Percentiles rank a stretch among this genome's conserved stretches.
Conservation (phyloP, 257 asterid genomes). For the Solanum ahanhuiri region DNA sequence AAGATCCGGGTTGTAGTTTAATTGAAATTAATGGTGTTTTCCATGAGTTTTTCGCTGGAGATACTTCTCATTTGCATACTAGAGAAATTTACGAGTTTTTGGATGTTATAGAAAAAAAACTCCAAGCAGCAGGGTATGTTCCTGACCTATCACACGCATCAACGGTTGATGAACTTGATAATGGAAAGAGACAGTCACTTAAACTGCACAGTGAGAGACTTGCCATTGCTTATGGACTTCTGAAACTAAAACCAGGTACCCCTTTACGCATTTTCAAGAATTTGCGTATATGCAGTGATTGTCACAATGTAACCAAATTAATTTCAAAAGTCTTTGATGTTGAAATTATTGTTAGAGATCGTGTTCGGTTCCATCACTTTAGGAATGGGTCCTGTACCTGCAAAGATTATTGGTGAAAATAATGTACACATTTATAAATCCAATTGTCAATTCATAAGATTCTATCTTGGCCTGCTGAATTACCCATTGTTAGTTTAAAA, state of each 20-base stretch:
- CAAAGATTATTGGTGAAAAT: slow-evolving; percentile 47
- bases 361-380: slow-evolving; percentile 63
- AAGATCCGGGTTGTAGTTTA: slow-evolving; percentile 70
- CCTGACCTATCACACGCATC: slow-evolving; percentile 42
- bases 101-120: slow-evolving; percentile 36
- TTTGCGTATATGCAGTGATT: slow-evolving; percentile 51
- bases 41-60: slow-evolving; percentile 76
- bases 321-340: slow-evolving; percentile 31
- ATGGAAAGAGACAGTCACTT: slow-evolving; percentile 35
- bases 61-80: slow-evolving; percentile 46
- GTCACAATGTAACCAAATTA: slow-evolving; percentile 46
- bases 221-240: slow-evolving; percentile 55
- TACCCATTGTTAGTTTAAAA: neutral
- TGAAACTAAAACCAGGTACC: slow-evolving; percentile 37
- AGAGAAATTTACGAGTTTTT: slow-evolving; percentile 35
- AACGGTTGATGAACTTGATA: slow-evolving; percentile 37
- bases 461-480: neutral
- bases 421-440: neutral
- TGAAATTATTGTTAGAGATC: slow-evolving; percentile 69
- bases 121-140: slow-evolving; percentile 37
- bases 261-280: slow-evolving; percentile 63
- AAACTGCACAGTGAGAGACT: slow-evolving; percentile 67
- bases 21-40: slow-evolving; percentile 48
- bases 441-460: neutral
- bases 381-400: slow-evolving; percentile 61